A percentile compares a stretch with the other conserved stretches of the same genome.
Evolutionary conservation across 176 grass and related monocot species (phyloP).

Genomic region (Aegilops tauschii): DNA sequence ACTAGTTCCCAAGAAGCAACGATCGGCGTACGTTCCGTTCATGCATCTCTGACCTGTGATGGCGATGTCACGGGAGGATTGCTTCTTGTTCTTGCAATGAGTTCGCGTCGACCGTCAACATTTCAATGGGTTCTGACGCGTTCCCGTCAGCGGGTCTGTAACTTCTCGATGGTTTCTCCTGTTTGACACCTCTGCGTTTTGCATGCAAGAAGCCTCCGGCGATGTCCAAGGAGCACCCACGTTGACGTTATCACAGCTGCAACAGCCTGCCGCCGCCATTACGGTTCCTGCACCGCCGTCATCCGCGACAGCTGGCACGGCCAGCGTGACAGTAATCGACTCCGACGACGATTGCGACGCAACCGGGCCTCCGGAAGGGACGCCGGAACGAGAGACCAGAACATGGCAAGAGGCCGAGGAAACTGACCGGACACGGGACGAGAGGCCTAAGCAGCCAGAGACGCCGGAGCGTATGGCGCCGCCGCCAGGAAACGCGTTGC

Average conservation of each 20-base stretch:
- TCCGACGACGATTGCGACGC: neutral
- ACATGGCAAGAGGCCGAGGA: neutral
- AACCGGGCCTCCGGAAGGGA: neutral
- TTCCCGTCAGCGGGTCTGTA: neutral
- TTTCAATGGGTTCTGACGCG: neutral
- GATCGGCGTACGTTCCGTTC: neutral
- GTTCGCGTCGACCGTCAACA: neutral
- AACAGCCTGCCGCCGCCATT: neutral
- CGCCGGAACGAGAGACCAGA: neutral
- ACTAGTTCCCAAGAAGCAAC: neutral
- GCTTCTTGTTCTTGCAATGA: neutral
- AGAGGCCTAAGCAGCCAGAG: neutral
- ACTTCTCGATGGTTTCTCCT: neutral
- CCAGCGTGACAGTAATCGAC: neutral
- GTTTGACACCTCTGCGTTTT: slow-evolving; percentile 21
- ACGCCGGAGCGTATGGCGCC: neutral
- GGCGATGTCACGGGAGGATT: neutral
- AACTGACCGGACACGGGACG: neutral
- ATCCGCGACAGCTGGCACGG: neutral
- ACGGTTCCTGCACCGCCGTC: neutral
- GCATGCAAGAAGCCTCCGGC: slow-evolving; percentile 11
- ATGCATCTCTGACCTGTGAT: neutral
- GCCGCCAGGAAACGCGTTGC: neutral
- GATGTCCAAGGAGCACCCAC: neutral
- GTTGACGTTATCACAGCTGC: neutral